These are phyloP conservation scores for Hericium erinaceus DNA, from an alignment of 768 basidiomycete species.

Conservation along the genomic window DNA sequence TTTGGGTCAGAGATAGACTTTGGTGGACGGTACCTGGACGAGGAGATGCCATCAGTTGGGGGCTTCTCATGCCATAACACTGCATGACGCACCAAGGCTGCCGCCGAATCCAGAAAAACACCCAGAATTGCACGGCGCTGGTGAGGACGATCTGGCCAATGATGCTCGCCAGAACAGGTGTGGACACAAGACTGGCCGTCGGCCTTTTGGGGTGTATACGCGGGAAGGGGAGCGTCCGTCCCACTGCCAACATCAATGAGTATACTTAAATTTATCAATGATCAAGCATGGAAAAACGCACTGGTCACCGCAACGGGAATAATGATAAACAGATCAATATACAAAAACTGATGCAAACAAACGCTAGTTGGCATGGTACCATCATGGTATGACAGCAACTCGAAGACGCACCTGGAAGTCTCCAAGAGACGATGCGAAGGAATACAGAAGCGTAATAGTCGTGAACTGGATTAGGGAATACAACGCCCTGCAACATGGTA, in stretches of 20 bases:
- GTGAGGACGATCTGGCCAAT: conserved; percentile 89
- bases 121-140: conserved; percentile 73
- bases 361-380: conserved; percentile 34
- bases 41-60: background rate
- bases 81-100: conserved; percentile 64
- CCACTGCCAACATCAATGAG: conserved; percentile 52
- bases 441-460: conserved; percentile 92
- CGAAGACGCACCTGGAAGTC: conserved; percentile 75
- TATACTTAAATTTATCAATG: background rate
- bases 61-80: background rate
- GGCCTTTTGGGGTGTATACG: conserved; percentile 84
- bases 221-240: conserved; percentile 84
- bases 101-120: conserved; percentile 78
- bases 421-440: conserved; percentile 91
- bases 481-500: conserved; percentile 59
- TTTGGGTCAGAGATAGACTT: conserved; percentile 27
- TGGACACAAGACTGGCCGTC: conserved; percentile 91
- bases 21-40: conserved; percentile 9
- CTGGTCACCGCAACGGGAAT: conserved; percentile 95
- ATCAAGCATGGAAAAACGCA: conserved; percentile 32
- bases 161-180: conserved; percentile 88
- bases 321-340: conserved; percentile 97
- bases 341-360: conserved; percentile 67
- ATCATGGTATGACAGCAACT: background rate
- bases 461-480: conserved; percentile 99